Base-by-base conservation (phyloP, 148 eudicot species). In the Fagopyrum homotropicum region DNA sequence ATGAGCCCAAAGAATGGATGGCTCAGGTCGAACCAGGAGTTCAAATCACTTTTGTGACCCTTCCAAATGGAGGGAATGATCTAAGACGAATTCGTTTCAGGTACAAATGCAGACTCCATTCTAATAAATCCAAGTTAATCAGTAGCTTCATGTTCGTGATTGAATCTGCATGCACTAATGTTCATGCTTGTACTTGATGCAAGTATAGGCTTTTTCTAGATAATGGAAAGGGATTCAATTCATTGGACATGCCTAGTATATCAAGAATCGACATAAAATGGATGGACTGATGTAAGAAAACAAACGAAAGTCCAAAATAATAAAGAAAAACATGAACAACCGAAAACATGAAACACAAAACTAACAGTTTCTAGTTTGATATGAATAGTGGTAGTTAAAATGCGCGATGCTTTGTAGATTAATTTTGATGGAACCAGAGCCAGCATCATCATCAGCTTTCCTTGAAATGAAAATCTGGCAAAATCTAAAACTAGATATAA, bases 21-120 rank as follows among this genome's bases (percentile, higher is more conserved):
- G 99, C 99, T 43, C 98, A 92, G 73, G 99, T 96, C 49, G 99
- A 96, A 79, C 99, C 99, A 14, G 99, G 99, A 10, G 96, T 96
- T 54, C 98, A 96, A 69, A 92, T 96, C 77, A 96, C 99, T 46
- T 96, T 96, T 64, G 90, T 88, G 44, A 90, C 99, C 30, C 94
- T 96, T 72, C 88, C 98, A 46, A 76, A 86, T 73, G 97, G 97
- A 48, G 99, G 99, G 74, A 96, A 96, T 84, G 99, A 96, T 75
- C 84, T 96, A 47, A 96, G 89, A 77, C 76, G 99, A 55, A 96
- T 96, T 60, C 91, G 99, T 54, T 96, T 96, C 90, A 90, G 97
- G 98, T 94, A 89, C 35, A 14, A 16, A 46, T 71, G 17, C 22
- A 40, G 22, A 17, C 22, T 12, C 16, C 47, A 12, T 3, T 66